A percentile compares a stretch with the other conserved stretches of the same genome.
Evolutionary conservation across 1,284 basidiomycete species (phyloP).

Genomic region (Heterobasidion irregulare): DNA sequence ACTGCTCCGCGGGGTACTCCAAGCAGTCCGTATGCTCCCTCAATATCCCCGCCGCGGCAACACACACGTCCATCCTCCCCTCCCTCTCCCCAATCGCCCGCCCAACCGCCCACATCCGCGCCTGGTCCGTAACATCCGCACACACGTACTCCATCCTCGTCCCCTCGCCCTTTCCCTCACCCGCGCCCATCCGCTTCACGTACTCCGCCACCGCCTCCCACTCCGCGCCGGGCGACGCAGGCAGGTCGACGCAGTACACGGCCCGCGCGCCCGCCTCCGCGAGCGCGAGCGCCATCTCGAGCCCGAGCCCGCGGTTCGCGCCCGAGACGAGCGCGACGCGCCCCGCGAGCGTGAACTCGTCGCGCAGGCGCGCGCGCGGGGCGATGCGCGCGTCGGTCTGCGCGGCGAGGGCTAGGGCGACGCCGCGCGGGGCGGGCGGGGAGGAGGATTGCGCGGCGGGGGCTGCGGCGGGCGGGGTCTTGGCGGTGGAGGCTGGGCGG

Average conservation of each 20-base stretch:
- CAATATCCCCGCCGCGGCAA: conserved; percentile 75
- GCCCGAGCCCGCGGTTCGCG: conserved; percentile 73
- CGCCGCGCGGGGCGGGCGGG: conserved; percentile 52
- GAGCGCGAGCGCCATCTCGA: conserved; percentile 74
- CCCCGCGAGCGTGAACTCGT: conserved; percentile 70
- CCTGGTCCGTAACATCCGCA: conserved; percentile 59
- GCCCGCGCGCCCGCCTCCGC: conserved; percentile 71
- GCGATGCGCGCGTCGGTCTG: conserved; percentile 19
- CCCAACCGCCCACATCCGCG: conserved; percentile 43
- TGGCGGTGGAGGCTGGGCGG: not conserved
- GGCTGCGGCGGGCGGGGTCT: not conserved
- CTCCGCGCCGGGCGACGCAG: conserved; percentile 54
- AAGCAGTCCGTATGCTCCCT: conserved; percentile 55
- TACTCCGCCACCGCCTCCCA: conserved; percentile 53
- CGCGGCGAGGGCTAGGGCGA: conserved; percentile 45
- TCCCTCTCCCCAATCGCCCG: conserved; percentile 56
- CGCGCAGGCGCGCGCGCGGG: conserved; percentile 44
- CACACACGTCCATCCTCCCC: conserved; percentile 62
- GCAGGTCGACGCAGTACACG: conserved; percentile 74
- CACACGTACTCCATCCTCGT: conserved; percentile 56
- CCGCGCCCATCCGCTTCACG: conserved; percentile 34
- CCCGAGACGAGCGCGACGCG: conserved; percentile 74
- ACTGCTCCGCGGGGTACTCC: conserved; percentile 63
- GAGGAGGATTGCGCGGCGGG: conserved; percentile 4
- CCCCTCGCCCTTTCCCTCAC: conserved; percentile 19